phyloP scores from a whole-genome alignment of 257 asterid genomes.

The Scutellaria barbata region DNA sequence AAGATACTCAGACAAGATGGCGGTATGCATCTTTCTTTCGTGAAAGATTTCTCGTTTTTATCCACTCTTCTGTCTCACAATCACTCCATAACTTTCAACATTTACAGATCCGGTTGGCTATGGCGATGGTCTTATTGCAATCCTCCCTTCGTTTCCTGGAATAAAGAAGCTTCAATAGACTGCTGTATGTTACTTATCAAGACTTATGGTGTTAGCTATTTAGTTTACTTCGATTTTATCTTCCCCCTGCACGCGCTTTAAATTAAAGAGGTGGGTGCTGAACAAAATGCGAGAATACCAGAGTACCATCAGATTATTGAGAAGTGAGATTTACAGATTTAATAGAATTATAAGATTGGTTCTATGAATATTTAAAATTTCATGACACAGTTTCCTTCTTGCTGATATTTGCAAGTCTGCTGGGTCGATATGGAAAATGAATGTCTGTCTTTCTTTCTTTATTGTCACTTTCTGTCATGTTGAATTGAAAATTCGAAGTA shows the following conservation, averaged over 20 bases:
- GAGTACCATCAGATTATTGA: constrained; percentile 14
- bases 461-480: not conserved
- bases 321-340: constrained; percentile 12
- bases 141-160: constrained; percentile 95
- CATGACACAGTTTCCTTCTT: not conserved
- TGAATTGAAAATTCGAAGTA: too few relatives aligned
- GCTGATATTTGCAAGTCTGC: not conserved
- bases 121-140: constrained; percentile 76
- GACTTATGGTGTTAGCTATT: not conserved
- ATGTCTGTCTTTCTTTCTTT: not conserved
- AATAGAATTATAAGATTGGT: not conserved
- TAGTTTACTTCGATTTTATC: not conserved
- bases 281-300: constrained; percentile 13
- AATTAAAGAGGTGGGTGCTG: not conserved
- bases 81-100: constrained; percentile 7
- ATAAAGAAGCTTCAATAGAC: constrained; percentile 66
- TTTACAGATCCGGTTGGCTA: constrained; percentile 81
- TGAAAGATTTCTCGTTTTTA: not conserved
- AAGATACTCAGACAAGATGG: constrained; percentile 77
- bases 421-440: not conserved
- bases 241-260: not conserved
- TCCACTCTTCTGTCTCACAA: not conserved
- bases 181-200: constrained; percentile 2
- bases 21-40: constrained; percentile 50
- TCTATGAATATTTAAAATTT: constrained; percentile 12